Conservation (phyloP, 805 yeast genomes). For the Pichia sporocuriosa region DNA sequence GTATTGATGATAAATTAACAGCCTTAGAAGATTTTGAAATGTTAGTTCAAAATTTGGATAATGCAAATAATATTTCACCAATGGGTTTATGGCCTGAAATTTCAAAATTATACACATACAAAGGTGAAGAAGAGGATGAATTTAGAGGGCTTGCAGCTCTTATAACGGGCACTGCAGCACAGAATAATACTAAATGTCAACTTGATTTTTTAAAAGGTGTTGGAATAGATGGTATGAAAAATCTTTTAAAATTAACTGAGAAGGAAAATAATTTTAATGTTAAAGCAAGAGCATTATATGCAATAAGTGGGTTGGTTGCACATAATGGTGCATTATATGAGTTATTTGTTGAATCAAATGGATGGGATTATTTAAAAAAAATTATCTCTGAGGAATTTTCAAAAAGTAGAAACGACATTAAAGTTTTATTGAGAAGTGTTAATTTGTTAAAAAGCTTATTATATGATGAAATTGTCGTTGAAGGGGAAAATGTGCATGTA, state of each 20-base stretch:
- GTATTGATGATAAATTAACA: conserved; percentile 54
- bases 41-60: conserved; percentile 88
- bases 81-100: conserved; percentile 61
- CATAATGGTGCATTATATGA: conserved; percentile 54
- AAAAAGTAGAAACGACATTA: conserved; percentile 8
- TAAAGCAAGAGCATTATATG: conserved; percentile 64
- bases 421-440: conserved; percentile 14
- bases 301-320: conserved; percentile 65
- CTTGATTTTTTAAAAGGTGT: conserved; percentile 50
- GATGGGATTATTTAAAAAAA: conserved; percentile 50
- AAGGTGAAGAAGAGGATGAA: conserved; percentile 39
- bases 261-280: conserved; percentile 26
- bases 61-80: conserved; percentile 87
- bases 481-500: conserved; percentile 10
- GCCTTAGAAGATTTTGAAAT: conserved; percentile 91
- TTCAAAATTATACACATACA: conserved; percentile 45
- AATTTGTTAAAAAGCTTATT: conserved; percentile 38
- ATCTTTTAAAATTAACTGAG: conserved; percentile 34
- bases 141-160: conserved; percentile 48
- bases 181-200: conserved; percentile 78
- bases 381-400: conserved; percentile 13
- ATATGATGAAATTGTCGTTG: conserved; percentile 42
- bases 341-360: conserved; percentile 48
- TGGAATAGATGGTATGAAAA: conserved; percentile 35
- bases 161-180: conserved; percentile 79